These are phyloP conservation scores for Globisporangium solare DNA, from an alignment of 352 stramenopile genomes.

Conservation along the genomic window DNA sequence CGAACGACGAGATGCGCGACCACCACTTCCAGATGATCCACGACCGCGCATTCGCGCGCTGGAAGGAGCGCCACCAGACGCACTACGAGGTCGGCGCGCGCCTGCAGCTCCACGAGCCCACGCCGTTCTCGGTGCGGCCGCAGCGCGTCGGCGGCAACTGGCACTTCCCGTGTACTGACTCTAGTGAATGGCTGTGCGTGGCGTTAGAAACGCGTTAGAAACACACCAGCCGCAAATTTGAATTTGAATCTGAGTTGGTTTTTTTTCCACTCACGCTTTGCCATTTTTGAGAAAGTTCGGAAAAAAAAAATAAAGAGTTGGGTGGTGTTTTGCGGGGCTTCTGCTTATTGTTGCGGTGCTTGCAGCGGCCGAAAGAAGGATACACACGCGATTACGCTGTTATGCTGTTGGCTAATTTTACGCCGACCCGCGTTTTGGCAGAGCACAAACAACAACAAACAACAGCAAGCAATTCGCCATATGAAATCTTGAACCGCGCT, in stretches of 20 bases:
- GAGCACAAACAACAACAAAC: background rate
- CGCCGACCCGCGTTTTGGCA: no score
- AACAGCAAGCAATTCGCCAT: background rate
- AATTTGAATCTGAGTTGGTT: background rate
- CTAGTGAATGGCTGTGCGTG: background rate
- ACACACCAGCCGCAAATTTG: background rate
- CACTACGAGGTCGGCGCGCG: constrained; percentile 74
- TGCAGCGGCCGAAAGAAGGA: no score
- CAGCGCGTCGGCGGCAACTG: constrained; percentile 55
- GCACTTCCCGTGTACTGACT: constrained; percentile 50
- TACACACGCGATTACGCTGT: no score
- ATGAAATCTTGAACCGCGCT: background rate
- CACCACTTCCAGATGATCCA: constrained; percentile 99
- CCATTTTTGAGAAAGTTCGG: no score
- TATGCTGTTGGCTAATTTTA: no score
- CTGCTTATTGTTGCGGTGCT: background rate
- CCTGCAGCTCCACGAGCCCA: constrained; percentile 49
- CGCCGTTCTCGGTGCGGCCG: constrained; percentile 49
- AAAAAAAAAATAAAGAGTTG: no score
- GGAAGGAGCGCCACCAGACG: constrained; percentile 97
- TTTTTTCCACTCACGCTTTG: no score
- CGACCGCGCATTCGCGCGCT: constrained; percentile 91
- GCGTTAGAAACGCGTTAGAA: constrained; percentile 5
- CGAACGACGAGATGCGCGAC: constrained; percentile 99
- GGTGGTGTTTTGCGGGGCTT: no score